These are phyloP conservation scores for Psidium friedrichsthalianum DNA, from an alignment of 345 rosid species.

Conservation along the genomic window DNA sequence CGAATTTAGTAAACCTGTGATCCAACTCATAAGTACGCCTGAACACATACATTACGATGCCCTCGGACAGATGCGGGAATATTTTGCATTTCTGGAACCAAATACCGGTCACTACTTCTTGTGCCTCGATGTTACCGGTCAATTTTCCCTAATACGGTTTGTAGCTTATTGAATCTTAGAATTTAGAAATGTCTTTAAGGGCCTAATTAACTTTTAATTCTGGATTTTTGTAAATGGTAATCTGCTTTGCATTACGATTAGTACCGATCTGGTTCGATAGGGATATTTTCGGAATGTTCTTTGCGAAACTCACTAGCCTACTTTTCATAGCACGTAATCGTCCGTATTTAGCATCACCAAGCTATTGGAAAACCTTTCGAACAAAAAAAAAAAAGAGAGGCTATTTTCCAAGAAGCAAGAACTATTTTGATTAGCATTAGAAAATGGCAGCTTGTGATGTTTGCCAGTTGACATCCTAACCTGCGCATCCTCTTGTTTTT, in stretches of 20 bases:
- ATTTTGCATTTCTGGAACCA: too few relatives aligned
- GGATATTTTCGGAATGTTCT: not conserved
- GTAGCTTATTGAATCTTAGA: not conserved
- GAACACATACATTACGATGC: too few relatives aligned
- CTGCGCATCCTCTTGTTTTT: not conserved
- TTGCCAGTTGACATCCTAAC: too few relatives aligned
- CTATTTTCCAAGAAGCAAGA: too few relatives aligned
- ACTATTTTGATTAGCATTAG: too few relatives aligned
- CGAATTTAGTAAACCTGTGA: too few relatives aligned
- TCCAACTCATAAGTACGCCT: too few relatives aligned
- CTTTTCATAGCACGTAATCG: not conserved
- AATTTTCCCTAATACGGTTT: not conserved
- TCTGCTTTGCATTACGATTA: not conserved
- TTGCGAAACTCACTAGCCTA: not conserved
- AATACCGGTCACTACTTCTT: not conserved
- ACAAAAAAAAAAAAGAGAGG: too few relatives aligned
- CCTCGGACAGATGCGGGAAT: too few relatives aligned
- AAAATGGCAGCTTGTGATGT: too few relatives aligned
- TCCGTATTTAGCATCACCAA: not conserved
- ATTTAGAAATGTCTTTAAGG: not conserved
- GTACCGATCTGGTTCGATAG: not conserved
- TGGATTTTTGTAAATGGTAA: not conserved
- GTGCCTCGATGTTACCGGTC: not conserved
- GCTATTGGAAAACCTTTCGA: not conserved
- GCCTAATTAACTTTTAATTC: not conserved